Percentiles rank a stretch among this genome's conserved stretches.
Conservation (phyloP, 2,329 filamentous ascomycete species). For the Pseudogymnoascus sp. region DNA sequence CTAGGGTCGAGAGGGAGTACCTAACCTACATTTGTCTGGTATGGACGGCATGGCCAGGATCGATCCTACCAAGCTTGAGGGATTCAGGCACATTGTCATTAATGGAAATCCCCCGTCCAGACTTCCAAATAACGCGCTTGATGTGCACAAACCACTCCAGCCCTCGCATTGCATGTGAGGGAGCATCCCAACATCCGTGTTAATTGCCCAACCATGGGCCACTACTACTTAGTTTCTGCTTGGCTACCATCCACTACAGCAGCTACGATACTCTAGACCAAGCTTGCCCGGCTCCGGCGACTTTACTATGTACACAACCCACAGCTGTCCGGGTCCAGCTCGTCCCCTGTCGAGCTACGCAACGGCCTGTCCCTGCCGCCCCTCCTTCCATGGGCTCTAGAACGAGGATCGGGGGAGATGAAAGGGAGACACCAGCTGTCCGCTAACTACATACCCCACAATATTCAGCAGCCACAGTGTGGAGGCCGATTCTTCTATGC, state of each 20-base stretch:
- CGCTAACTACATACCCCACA: neutral
- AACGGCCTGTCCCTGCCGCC: neutral
- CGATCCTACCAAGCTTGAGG: neutral
- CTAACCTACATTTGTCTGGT: neutral
- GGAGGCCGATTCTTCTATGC: neutral
- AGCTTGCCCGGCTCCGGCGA: neutral
- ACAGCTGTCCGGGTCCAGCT: neutral
- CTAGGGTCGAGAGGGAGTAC: neutral
- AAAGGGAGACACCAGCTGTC: neutral
- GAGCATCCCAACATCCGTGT: neutral
- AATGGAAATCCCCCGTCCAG: neutral
- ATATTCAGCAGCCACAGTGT: neutral
- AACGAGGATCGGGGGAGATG: neutral
- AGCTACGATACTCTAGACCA: constrained; percentile 5
- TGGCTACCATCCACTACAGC: constrained; percentile 1
- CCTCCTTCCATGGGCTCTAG: neutral
- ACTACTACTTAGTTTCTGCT: neutral
- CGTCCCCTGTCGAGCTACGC: constrained; percentile 1
- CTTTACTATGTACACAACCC: neutral
- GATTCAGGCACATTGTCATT: neutral
- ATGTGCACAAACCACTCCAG: neutral
- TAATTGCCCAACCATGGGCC: neutral
- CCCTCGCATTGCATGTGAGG: neutral
- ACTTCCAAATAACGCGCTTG: neutral
- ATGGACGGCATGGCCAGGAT: neutral